Base-by-base conservation (phyloP, 345 rosid species). In the Melastoma malabathricum region DNA sequence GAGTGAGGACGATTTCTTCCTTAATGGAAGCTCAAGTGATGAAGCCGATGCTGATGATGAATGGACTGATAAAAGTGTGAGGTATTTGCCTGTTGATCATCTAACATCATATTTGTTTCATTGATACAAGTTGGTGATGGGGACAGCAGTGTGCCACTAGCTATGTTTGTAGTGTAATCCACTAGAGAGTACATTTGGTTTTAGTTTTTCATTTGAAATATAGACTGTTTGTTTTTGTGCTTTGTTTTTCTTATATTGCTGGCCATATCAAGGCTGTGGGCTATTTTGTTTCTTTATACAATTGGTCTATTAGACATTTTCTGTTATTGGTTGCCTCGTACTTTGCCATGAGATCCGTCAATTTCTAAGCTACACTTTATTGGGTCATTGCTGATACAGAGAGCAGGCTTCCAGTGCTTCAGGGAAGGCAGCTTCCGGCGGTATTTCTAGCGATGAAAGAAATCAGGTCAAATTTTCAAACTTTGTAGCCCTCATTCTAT, bases 1-100 rank as follows among this genome's bases (percentile, higher is more conserved):
- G 72, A 92, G 94, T 65, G 99, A 92, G 57, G 98, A 92, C 70
- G 95, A 88, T 69, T 87, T 87, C 75, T 92, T 92, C 66, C 63
- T 84, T 47, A 54, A 66, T 67, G 95, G 95, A 73, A 82, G 82
- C 66, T 88, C 99, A 34, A 92, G 97, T 63, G 95, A 92, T 72
- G 99, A 92, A 75, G 98, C 87, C 41, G 89, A 92, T 58, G 99
- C 97, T 17, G 95, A 92, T 72, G 95, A 92, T 66, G 99, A 92
- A 58, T 92, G 83, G 86, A 92, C 99, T 0, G 97, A 92, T 63
- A 88, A 84, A 72, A 92, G 95, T 60, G 69, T 89, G 64, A 81
- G 84, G 99, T 92, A 80, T 50, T n/a, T 47, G 43, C 43, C 20
- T 31, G 22, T 31, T 29, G 44, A 51, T 34, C 43, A 51, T 29